These are phyloP conservation scores for Echites panduratus DNA, from an alignment of 257 asterid genomes.

Conservation along the genomic window DNA sequence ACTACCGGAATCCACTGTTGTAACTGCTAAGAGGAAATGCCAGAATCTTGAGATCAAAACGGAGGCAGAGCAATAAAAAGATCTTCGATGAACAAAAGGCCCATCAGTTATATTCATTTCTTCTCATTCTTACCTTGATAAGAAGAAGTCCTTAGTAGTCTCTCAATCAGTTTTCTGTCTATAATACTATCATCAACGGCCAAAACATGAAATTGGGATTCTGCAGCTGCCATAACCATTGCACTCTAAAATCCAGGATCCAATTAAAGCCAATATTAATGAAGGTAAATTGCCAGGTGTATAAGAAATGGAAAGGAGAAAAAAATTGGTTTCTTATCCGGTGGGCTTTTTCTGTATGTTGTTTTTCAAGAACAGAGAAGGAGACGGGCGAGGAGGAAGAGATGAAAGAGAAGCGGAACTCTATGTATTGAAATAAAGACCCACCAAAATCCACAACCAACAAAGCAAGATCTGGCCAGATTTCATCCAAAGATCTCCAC, in stretches of 20 bases:
- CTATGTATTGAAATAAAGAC: constrained; percentile 40
- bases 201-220: constrained; percentile 38
- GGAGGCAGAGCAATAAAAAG: background rate
- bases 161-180: constrained; percentile 44
- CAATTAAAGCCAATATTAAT: constrained; percentile 7
- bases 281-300: constrained; percentile 1
- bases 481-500: constrained; percentile 32
- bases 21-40: constrained; percentile 34
- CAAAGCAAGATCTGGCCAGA: constrained; percentile 88
- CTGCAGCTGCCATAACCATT: constrained; percentile 38
- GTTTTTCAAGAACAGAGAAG: background rate
- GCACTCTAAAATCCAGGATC: background rate
- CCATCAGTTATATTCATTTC: background rate
- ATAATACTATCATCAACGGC: constrained; percentile 48
- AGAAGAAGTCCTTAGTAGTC: constrained; percentile 41
- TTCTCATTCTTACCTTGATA: constrained; percentile 31
- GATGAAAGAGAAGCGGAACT: constrained; percentile 16
- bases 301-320: constrained; percentile 11
- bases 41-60: constrained; percentile 2
- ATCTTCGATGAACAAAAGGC: background rate
- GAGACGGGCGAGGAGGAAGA: background rate
- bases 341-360: background rate
- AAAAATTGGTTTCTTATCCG: background rate
- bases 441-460: constrained; percentile 66
- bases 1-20: constrained; percentile 61